Conservation (phyloP, 331 rosid species). For the Pyracantha coccinea region DNA sequence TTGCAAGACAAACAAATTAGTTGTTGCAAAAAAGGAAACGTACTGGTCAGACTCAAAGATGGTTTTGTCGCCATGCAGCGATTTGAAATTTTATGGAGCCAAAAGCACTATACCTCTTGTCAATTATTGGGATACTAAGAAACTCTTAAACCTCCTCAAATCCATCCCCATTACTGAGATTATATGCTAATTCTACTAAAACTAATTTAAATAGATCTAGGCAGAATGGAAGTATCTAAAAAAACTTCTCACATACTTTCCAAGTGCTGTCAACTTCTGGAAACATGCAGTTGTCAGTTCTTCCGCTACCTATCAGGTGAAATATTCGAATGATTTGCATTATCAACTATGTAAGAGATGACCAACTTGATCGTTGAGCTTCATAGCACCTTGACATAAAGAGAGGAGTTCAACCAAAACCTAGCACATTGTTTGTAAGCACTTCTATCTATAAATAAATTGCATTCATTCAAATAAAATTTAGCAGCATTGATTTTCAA, state of each 20-base stretch:
- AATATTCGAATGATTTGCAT: slow-evolving; percentile 10
- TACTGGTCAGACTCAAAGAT: not conserved
- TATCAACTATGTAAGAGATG: not conserved
- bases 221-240: not conserved
- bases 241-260: slow-evolving; percentile 50
- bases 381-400: not conserved
- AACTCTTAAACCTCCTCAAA: not conserved
- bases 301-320: slow-evolving; percentile 53
- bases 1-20: not conserved
- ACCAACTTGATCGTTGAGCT: not conserved
- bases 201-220: too few relatives aligned
- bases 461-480: not conserved
- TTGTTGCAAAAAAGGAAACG: not conserved
- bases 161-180: not conserved
- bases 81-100: not conserved
- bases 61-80: not conserved
- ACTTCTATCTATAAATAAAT: not conserved
- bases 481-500: not conserved
- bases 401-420: not conserved
- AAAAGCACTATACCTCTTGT: slow-evolving; percentile 1
- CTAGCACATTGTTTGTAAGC: not conserved
- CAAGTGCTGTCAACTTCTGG: slow-evolving; percentile 87
- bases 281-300: slow-evolving; percentile 58
- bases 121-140: not conserved
- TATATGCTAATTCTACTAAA: not conserved